These are phyloP conservation scores for Bacterosira constricta DNA, from an alignment of 108 stramenopile species.

Conservation along the genomic window DNA sequence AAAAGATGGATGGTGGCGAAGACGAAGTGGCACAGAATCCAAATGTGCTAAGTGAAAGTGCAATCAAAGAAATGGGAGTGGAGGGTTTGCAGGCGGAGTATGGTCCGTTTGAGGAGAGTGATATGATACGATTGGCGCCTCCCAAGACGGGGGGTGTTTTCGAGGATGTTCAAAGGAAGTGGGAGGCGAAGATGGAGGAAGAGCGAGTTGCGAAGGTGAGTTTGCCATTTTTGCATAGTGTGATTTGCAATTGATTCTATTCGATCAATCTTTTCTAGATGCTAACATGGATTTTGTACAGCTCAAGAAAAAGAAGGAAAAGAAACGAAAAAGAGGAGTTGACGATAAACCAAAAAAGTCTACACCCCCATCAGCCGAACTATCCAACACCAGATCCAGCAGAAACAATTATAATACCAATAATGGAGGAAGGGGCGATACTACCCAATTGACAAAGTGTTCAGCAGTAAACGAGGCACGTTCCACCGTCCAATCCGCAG, in stretches of 20 bases:
- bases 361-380: neutral
- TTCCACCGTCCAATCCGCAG: constrained; percentile 39
- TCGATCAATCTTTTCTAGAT: neutral
- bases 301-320: constrained; percentile 42
- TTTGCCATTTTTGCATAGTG: neutral
- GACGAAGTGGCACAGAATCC: constrained; percentile 10
- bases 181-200: constrained; percentile 37
- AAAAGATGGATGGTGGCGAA: constrained; percentile 32
- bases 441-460: neutral
- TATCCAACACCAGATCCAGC: too few relatives aligned
- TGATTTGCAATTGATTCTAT: neutral
- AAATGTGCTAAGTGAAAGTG: constrained; percentile 76
- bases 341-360: constrained; percentile 16
- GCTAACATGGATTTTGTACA: neutral
- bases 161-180: constrained; percentile 46
- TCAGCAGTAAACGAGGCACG: constrained; percentile 39
- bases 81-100: constrained; percentile 65
- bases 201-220: constrained; percentile 48
- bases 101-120: constrained; percentile 64
- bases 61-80: constrained; percentile 67
- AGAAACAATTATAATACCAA: neutral
- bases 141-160: constrained; percentile 41
- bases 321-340: constrained; percentile 31
- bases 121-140: constrained; percentile 75
- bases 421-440: neutral